These are phyloP conservation scores for Cucumis hystrix DNA, from an alignment of 306 rosid genomes.

Conservation along the genomic window DNA sequence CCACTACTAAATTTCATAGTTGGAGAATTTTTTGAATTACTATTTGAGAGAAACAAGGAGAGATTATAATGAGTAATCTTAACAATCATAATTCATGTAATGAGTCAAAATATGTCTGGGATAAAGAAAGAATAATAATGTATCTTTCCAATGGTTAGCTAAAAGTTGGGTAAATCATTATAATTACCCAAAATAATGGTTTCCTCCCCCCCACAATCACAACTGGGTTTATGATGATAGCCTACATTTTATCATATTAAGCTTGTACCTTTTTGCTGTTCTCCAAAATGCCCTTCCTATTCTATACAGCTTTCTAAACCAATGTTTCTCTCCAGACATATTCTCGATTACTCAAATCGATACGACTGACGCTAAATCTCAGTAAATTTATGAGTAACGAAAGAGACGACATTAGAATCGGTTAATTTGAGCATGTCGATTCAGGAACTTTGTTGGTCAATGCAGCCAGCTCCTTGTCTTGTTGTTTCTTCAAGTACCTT, in stretches of 20 bases:
- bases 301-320: slow-evolving; percentile 35
- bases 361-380: not conserved
- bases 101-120: slow-evolving; percentile 14
- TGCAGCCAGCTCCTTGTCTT: slow-evolving; percentile 38
- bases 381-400: not conserved
- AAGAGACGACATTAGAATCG: not conserved
- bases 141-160: slow-evolving; percentile 25
- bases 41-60: not conserved
- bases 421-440: not conserved
- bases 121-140: slow-evolving; percentile 41
- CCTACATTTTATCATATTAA: not conserved
- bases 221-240: not conserved
- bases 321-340: slow-evolving; percentile 7
- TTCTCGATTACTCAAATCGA: not conserved
- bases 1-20: not conserved
- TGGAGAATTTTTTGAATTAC: not conserved
- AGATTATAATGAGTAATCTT: not conserved
- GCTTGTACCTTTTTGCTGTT: slow-evolving; percentile 2
- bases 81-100: not conserved
- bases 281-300: slow-evolving; percentile 13
- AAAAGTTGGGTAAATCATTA: slow-evolving; percentile 18
- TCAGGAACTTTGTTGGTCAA: slow-evolving; percentile 15
- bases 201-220: slow-evolving; percentile 17
- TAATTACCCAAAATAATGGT: slow-evolving; percentile 38
- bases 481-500: slow-evolving; percentile 63